Base-by-base conservation (phyloP, 2,329 filamentous ascomycete genomes). In the Alternaria ethzedia region DNA sequence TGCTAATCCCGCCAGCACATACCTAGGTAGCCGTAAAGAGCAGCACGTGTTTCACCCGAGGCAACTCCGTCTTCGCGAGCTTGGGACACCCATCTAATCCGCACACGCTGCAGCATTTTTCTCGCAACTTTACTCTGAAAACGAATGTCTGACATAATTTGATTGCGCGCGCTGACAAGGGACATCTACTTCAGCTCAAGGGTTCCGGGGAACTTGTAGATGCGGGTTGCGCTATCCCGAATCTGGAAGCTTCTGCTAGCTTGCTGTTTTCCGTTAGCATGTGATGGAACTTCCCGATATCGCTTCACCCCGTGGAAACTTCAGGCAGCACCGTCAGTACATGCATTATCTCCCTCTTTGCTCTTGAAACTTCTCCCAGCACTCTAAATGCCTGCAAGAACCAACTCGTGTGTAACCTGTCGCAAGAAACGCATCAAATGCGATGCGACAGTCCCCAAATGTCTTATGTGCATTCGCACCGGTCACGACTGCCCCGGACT, bases 361-460 rank as follows among this genome's bases (percentile, higher is more conserved):
- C 15, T 20, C 4, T 7, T 28, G 32, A n/a, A 20, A 10, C 17
- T 11, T 25, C 21, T 23, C 17, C 13, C 2, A 20, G 28, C 9
- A 21, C 2, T 47, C 17, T 23, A n/a, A 9, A 77, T 78, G 74
- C 69, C 73, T 28, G 32, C 69, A 20, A 66, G 74, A 59, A 76
- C 69, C 17, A 73, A 70, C 46, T 65, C 73, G 12, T 78, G 74
- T 51, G 70, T 65, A 7, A 57, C 56, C n/a, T 79, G 75, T 54
- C 73, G 74, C 26, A 70, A 70, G 56, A 77, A 75, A 62, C 71
- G 75, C 23, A 78, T 78, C 21, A 75, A 70, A 67, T 78, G 75
- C 65, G 76, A 78, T 54, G 72, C 68, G 12, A 76, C 72, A 5
- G 59, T 75, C 3, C 75, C 75, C 7, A 54, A 74, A 46, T 79